Evolutionary conservation across 1,284 basidiomycete species (phyloP), one percentile per base, ranked within the genome.

Genomic region (Sanghuangporus sanghuang): DNA sequence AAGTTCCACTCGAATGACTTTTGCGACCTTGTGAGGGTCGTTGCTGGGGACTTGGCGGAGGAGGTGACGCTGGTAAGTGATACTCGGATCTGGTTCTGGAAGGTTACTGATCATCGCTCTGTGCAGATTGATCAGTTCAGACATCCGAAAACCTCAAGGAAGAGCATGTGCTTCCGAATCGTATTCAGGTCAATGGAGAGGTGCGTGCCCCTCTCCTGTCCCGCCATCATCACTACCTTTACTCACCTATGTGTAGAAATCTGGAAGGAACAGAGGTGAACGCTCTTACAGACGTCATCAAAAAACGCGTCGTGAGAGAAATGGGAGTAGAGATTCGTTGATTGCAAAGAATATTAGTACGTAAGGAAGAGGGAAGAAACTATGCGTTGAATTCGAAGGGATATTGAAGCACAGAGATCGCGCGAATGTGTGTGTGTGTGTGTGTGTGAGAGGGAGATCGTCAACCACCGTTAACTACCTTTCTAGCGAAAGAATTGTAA

Each of bases 141-240:
- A 12, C 95, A 99, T 75, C 95, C 95, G 0, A 96, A 94, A 77
- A 94, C 94, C 4, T 79, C 84, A 32, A 83, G 87, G 57, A 84
- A 82, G 67, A 96, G 93, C 69, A 77, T 90, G 67, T 96, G 95
- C 74, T 98, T 95, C 76, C 84, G 96, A 56, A 85, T 99, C 67
- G 95, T 94, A 71, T 99, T 98, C 74, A 82, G 96, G 61, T 97
- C 95, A 40, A 98, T 99, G 95, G 96, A 99, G 74, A 86, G 91
- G 92, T 91, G 69, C 63, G 78, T 36, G 39, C 46, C 23, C 40
- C 62, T 65, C 36, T 67, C 48, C 46, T 61, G 35, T n/a, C 36
- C n/a, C n/a, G 9, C 4, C 21, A 8, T 18, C 39, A 14, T 46
- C 56, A 40, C 52, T 64, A 21, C 11, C 46, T 18, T 39, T 21